phyloP scores from a whole-genome alignment of 2,329 filamentous ascomycete species.

The Penicillium crustosum region DNA sequence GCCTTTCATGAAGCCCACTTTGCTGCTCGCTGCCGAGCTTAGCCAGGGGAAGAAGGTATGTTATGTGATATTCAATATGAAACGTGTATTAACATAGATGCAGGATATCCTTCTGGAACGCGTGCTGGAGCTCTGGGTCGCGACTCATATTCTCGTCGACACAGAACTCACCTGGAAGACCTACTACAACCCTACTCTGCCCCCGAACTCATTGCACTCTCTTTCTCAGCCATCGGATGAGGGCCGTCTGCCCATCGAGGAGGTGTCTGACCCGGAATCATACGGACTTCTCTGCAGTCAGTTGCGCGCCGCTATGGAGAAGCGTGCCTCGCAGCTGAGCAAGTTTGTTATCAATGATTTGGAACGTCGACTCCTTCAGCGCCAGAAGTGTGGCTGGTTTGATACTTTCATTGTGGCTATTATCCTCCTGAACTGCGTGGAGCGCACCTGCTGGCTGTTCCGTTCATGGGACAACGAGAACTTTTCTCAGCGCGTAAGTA shows the following conservation, averaged over 20 bases:
- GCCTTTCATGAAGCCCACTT: constrained; percentile 52
- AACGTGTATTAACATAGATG: neutral
- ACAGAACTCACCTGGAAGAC: constrained; percentile 50
- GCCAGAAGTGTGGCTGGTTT: constrained; percentile 57
- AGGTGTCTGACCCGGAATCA: constrained; percentile 44
- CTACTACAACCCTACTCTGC: constrained; percentile 48
- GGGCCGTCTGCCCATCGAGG: constrained; percentile 42
- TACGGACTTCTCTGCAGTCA: constrained; percentile 55
- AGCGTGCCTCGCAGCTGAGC: constrained; percentile 53
- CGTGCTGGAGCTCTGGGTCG: constrained; percentile 57
- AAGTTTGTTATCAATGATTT: constrained; percentile 60
- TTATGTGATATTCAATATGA: neutral
- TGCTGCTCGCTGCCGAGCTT: constrained; percentile 43
- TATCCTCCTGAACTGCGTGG: constrained; percentile 59
- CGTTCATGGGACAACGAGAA: constrained; percentile 51
- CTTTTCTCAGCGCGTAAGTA: constrained; percentile 37
- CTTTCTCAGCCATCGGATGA: constrained; percentile 42
- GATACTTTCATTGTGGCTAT: constrained; percentile 61
- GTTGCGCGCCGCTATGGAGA: constrained; percentile 56
- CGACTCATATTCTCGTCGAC: constrained; percentile 56
- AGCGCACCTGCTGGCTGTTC: constrained; percentile 61
- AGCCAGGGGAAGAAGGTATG: constrained; percentile 41
- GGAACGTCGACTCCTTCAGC: constrained; percentile 59
- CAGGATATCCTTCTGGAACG: constrained; percentile 43
- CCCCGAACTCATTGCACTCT: constrained; percentile 38